Evolutionary conservation across 2,329 filamentous ascomycete species (phyloP).

Genomic region (Exophiala spinifera): DNA sequence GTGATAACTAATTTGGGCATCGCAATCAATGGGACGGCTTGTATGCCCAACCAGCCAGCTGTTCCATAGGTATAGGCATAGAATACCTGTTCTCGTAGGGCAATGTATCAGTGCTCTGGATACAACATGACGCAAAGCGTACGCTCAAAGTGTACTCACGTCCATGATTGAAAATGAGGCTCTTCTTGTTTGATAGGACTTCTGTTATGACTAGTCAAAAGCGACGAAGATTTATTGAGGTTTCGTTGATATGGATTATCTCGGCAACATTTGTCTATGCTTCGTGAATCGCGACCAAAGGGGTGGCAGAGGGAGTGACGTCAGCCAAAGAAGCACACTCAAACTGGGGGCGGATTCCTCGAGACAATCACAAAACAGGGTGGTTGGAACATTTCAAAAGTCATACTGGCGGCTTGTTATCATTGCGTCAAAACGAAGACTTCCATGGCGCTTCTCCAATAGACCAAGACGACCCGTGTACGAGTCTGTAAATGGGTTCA

Average conservation of each 20-base stretch:
- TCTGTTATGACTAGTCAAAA: not conserved
- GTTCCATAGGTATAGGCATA: slow-evolving; percentile 46
- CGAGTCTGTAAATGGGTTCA: slow-evolving; percentile 7
- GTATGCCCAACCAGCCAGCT: slow-evolving; percentile 43
- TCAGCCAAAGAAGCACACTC: not conserved
- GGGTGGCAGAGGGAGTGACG: not conserved
- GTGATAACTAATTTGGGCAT: slow-evolving; percentile 61
- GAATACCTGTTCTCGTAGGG: slow-evolving; percentile 36
- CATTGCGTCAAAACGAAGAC: slow-evolving; percentile 9
- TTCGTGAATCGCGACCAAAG: not conserved
- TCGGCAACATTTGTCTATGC: too few species aligned
- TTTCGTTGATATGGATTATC: too few species aligned
- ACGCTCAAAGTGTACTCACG: slow-evolving; percentile 2
- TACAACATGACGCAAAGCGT: too few species aligned
- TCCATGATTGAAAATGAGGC: slow-evolving; percentile 6
- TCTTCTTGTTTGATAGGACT: not conserved
- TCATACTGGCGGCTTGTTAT: not conserved
- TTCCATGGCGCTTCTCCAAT: slow-evolving; percentile 12
- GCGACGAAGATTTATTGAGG: too few species aligned
- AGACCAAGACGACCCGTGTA: slow-evolving; percentile 17
- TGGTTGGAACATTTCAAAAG: not conserved
- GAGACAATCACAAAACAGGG: too few species aligned
- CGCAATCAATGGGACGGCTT: slow-evolving; percentile 54
- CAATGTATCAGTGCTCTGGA: too few species aligned
- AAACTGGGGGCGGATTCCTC: not conserved